Conservation (phyloP, 2,329 filamentous ascomycete genomes). For the Metarhizium humberi region DNA sequence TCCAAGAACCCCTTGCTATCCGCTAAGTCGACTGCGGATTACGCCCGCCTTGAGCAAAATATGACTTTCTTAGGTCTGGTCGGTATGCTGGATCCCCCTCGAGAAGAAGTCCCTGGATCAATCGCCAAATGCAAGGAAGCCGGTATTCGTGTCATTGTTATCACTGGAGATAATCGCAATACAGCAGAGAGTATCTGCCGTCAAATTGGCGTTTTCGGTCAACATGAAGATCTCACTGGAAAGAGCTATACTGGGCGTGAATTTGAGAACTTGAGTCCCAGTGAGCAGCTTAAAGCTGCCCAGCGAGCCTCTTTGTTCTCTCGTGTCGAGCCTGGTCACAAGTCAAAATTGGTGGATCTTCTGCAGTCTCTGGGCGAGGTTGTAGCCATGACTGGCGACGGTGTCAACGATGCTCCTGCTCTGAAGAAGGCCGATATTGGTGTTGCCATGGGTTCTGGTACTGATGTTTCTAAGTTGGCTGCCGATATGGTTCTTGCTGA, state of each 20-base stretch:
- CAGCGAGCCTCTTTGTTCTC: conserved; percentile 88
- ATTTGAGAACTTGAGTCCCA: conserved; percentile 75
- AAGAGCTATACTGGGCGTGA: conserved; percentile 95
- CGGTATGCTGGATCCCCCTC: conserved; percentile 93
- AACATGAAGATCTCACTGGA: conserved; percentile 70
- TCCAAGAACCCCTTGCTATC: conserved; percentile 59
- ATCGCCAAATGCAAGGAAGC: conserved; percentile 86
- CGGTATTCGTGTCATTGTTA: conserved; percentile 93
- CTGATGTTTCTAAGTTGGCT: conserved; percentile 91
- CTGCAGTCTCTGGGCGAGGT: conserved; percentile 89
- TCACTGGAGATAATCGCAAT: conserved; percentile 96
- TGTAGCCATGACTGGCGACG: conserved; percentile 98
- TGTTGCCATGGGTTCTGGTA: conserved; percentile 97
- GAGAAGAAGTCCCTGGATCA: conserved; percentile 78
- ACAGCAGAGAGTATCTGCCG: conserved; percentile 97
- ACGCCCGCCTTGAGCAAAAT: conserved; percentile 79
- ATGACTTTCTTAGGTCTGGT: conserved; percentile 92
- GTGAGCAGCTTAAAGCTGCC: conserved; percentile 74
- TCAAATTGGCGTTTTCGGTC: conserved; percentile 87
- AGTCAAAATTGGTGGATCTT: conserved; percentile 94
- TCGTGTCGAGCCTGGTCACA: conserved; percentile 89
- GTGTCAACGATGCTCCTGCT: conserved; percentile 95
- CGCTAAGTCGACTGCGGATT: conserved; percentile 77
- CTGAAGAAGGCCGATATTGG: conserved; percentile 98
- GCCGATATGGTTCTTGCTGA: conserved; percentile 98